Percentiles rank a stretch among this genome's conserved stretches.
Conservation (phyloP, 2,329 filamentous ascomycete species). For the Penicillium hordei region DNA sequence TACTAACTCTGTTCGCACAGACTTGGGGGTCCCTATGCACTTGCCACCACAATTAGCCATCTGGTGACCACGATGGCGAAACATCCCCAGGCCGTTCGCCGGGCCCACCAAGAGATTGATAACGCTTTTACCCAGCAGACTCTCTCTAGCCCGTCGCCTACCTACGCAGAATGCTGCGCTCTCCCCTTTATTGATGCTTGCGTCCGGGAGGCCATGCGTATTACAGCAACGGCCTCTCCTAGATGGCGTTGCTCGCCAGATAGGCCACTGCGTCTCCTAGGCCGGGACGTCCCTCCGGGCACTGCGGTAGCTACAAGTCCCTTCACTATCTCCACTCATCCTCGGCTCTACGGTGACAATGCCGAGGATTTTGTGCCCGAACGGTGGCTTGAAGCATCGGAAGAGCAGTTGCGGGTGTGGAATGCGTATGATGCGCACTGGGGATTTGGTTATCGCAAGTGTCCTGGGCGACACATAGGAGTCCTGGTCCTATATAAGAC, state of each 20-base stretch:
- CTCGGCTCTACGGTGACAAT: not conserved
- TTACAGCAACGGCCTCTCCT: not conserved
- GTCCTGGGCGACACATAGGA: not conserved
- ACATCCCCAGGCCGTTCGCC: not conserved
- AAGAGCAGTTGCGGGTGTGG: not conserved
- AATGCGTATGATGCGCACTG: not conserved
- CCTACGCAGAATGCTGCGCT: not conserved
- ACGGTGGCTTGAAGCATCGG: not conserved
- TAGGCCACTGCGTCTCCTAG: not conserved
- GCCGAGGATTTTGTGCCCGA: not conserved
- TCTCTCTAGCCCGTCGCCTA: not conserved
- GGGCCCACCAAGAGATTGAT: not conserved
- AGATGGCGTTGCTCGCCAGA: not conserved
- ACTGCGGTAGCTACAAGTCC: not conserved
- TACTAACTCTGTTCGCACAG: not conserved
- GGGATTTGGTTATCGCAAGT: not conserved
- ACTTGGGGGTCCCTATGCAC: not conserved
- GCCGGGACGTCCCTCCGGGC: not conserved
- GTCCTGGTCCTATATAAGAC: not conserved
- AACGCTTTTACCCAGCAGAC: not conserved
- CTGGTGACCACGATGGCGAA: not conserved
- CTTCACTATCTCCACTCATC: not conserved
- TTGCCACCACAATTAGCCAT: not conserved
- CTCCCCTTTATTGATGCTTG: not conserved
- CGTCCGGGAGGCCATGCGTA: not conserved